Evolutionary conservation across 805 yeast genomes (phyloP).

Genomic region (Ogataea ganodermae): DNA sequence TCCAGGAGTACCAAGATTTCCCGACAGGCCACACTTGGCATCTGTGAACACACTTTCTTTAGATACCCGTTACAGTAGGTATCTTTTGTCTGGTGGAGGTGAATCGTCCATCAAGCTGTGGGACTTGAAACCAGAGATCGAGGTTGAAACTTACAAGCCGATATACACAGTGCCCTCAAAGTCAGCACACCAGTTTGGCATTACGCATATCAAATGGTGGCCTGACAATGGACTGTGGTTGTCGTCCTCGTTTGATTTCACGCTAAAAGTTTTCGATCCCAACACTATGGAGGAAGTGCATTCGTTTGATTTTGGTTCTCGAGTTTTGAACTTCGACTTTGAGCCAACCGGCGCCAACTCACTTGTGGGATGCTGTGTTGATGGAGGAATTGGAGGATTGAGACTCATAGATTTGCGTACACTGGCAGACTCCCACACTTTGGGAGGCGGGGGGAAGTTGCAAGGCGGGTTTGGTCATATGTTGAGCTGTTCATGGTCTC

Average conservation of each 20-base stretch:
- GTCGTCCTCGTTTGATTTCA: slow-evolving; percentile 76
- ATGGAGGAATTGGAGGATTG: slow-evolving; percentile 44
- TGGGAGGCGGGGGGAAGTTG: slow-evolving; percentile 39
- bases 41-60: slow-evolving; percentile 64
- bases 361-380: slow-evolving; percentile 69
- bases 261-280: slow-evolving; percentile 82
- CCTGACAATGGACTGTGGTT: slow-evolving; percentile 89
- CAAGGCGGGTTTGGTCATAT: slow-evolving; percentile 34
- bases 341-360: slow-evolving; percentile 48
- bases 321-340: slow-evolving; percentile 69
- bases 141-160: slow-evolving; percentile 19
- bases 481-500: slow-evolving; percentile 60
- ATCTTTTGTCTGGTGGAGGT: slow-evolving; percentile 68
- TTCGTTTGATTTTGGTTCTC: slow-evolving; percentile 58
- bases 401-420: slow-evolving; percentile 74
- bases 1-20: slow-evolving; percentile 38
- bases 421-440: slow-evolving; percentile 70
- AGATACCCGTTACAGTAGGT: slow-evolving; percentile 48
- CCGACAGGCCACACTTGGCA: slow-evolving; percentile 44
- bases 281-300: slow-evolving; percentile 64
- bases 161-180: slow-evolving; percentile 32
- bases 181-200: slow-evolving; percentile 65
- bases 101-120: slow-evolving; percentile 70
- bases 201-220: slow-evolving; percentile 85
- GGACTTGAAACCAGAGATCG: slow-evolving; percentile 46